Conservation (phyloP, 257 asterid genomes). For the Striga asiatica region DNA sequence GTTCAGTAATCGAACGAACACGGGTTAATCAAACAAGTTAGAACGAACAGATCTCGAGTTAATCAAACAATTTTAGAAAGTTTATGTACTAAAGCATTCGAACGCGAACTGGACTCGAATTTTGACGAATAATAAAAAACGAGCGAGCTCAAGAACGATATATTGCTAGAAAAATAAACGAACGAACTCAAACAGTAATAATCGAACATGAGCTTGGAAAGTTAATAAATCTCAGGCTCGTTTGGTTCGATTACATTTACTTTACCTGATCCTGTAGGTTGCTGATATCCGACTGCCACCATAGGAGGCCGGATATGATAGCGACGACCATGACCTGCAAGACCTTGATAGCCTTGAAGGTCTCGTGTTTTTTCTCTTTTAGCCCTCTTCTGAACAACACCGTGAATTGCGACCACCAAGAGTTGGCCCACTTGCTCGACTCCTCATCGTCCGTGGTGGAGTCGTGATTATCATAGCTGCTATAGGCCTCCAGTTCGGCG, state of each 20-base stretch:
- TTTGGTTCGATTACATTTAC: background rate
- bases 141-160: too few species aligned
- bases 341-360: constrained; percentile 42
- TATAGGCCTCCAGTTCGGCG: constrained; percentile 19
- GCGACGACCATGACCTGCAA: constrained; percentile 36
- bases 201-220: too few species aligned
- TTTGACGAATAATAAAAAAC: too few species aligned
- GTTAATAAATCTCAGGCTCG: too few species aligned
- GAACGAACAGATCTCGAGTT: too few species aligned
- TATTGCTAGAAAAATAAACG: too few species aligned
- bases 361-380: constrained; percentile 50
- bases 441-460: constrained; percentile 14
- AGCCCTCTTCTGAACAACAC: constrained; percentile 51
- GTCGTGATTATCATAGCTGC: constrained; percentile 5
- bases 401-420: constrained; percentile 57
- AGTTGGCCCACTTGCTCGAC: constrained; percentile 37
- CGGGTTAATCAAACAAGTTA: too few species aligned
- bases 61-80: too few species aligned
- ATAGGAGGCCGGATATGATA: constrained; percentile 36
- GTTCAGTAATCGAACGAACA: too few species aligned
- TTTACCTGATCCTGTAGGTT: constrained; percentile 52
- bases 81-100: too few species aligned
- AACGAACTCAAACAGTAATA: too few species aligned
- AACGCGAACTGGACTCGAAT: too few species aligned
- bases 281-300: constrained; percentile 46